Base-by-base conservation (phyloP, 2,329 filamentous ascomycete species). In the Penicillium psychrosexuale region DNA sequence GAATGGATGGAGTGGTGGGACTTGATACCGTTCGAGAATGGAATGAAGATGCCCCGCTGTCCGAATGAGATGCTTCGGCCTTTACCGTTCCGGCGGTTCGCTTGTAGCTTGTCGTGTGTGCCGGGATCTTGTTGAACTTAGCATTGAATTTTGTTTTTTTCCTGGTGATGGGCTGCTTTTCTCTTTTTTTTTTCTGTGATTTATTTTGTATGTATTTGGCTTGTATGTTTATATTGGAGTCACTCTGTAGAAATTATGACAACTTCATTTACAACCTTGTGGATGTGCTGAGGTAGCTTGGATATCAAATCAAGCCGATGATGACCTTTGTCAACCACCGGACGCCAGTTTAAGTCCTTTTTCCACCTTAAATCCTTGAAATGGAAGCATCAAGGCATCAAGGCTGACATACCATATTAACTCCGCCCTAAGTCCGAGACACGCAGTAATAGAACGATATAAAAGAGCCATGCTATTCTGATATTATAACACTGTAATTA, bases 1-100 rank as follows among this genome's bases (percentile, higher is more conserved):
- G 68, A 75, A 58, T 78, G 76, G 75, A 64, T 77, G 19, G 77
- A 78, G 56, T 76, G 74, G 74, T 76, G 73, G 73, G 73, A 76
- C 56, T 71, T 72, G 51, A 67, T 63, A 13, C 72, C 72, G 1
- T 69, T 70, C 55, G 74, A 75, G 56, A 75, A 70, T 43, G 70
- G 69, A 3, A 60, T 70, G 47, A 72, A 73, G 59, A 58, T 63
- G n/a, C 61, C 68, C 6, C 66, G 72, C 15, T 51, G 55, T 27
- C 59, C 63, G 1, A 66, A 67, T 5, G 69, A 74, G 54, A 62
- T 55, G 38, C 51, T 74, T 28, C 68, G 69, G 8, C 72, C 74
- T 17, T 60, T 77, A 47, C 75, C 75, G 0, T 77, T 78, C 51
- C 56, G 69, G 31, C 67, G 75, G 27, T 57, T 71, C 43, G 72